Evolutionary conservation across 1,139 yeast species (phyloP).

Genomic region (Geotrichum europaeum): DNA sequence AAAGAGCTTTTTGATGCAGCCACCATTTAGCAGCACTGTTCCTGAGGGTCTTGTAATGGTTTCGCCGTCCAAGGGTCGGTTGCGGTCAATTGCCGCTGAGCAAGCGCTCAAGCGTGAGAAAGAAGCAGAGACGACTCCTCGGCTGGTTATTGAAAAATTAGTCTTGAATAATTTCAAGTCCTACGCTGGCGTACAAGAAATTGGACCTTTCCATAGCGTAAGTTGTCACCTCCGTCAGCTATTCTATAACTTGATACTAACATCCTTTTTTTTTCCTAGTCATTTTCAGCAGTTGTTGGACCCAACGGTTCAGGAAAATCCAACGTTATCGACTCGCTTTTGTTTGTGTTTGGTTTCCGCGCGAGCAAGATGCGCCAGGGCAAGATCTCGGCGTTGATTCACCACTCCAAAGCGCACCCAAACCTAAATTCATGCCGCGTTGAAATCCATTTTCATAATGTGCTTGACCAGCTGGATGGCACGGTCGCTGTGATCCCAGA

Average conservation of each 20-base stretch:
- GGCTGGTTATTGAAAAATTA: constrained; percentile 70
- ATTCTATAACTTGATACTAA: constrained; percentile 10
- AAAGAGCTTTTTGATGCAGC: not conserved
- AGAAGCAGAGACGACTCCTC: constrained; percentile 32
- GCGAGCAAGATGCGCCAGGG: constrained; percentile 97
- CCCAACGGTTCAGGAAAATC: constrained; percentile 98
- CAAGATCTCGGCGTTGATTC: constrained; percentile 82
- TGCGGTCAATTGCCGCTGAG: constrained; percentile 16
- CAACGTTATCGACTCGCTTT: constrained; percentile 90
- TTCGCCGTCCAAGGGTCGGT: constrained; percentile 16
- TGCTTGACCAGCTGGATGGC: constrained; percentile 53
- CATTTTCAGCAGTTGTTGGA: constrained; percentile 97
- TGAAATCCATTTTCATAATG: constrained; percentile 84
- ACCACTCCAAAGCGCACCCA: constrained; percentile 65
- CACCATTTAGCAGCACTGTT: not conserved
- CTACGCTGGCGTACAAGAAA: constrained; percentile 88
- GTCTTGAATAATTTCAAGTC: constrained; percentile 86
- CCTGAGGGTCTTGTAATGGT: constrained; percentile 13
- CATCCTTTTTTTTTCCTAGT: constrained; percentile 37
- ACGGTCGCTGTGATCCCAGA: constrained; percentile 42
- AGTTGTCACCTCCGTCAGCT: constrained; percentile 17
- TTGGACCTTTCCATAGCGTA: constrained; percentile 80
- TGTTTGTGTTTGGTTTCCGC: constrained; percentile 94
- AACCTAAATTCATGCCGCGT: constrained; percentile 74
- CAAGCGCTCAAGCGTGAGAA: constrained; percentile 8